Percentiles rank a stretch among this genome's conserved stretches.
These are phyloP conservation scores for Xylona heveae DNA, from an alignment of 495 filamentous ascomycete species.

Conservation along the genomic window DNA sequence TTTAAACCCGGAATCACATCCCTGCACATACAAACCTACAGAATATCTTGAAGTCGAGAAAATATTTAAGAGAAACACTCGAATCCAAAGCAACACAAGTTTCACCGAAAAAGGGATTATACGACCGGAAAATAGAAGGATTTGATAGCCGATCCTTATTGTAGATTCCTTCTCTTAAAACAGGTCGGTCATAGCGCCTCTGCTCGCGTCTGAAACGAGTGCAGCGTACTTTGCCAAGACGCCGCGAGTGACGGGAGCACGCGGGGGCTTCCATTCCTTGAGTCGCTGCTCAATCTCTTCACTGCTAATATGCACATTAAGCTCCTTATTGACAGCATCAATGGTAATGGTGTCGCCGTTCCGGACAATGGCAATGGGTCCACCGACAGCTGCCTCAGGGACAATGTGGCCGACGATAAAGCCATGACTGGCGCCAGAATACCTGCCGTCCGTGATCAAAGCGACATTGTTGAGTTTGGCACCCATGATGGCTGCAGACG, in stretches of 20 bases:
- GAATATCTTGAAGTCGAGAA: too few relatives aligned
- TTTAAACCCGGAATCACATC: too few relatives aligned
- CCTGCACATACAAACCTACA: too few relatives aligned
- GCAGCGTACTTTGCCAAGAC: slow-evolving; percentile 77
- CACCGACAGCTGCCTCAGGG: slow-evolving; percentile 71
- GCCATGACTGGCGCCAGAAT: slow-evolving; percentile 76
- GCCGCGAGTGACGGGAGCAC: slow-evolving; percentile 58
- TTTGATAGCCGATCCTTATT: too few relatives aligned
- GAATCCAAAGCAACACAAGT: too few relatives aligned
- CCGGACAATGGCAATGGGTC: slow-evolving; percentile 59
- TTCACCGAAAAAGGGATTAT: too few relatives aligned
- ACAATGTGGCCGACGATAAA: slow-evolving; percentile 95
- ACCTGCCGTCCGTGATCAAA: slow-evolving; percentile 83
- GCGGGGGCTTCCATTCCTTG: slow-evolving; percentile 52
- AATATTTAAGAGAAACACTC: too few relatives aligned
- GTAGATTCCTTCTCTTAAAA: too few relatives aligned
- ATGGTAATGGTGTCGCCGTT: slow-evolving; percentile 80
- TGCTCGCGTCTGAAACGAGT: slow-evolving; percentile 51
- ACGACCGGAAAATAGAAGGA: too few relatives aligned
- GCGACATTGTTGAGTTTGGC: slow-evolving; percentile 76
- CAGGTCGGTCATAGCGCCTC: slow-evolving; percentile 31
- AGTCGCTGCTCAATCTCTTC: slow-evolving; percentile 49
- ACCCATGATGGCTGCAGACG: slow-evolving; percentile 81
- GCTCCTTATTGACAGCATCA: slow-evolving; percentile 55
- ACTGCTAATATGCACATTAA: slow-evolving; percentile 53